Evolutionary conservation across 331 rosid genomes (phyloP).

Genomic region (Malus hybrid): DNA sequence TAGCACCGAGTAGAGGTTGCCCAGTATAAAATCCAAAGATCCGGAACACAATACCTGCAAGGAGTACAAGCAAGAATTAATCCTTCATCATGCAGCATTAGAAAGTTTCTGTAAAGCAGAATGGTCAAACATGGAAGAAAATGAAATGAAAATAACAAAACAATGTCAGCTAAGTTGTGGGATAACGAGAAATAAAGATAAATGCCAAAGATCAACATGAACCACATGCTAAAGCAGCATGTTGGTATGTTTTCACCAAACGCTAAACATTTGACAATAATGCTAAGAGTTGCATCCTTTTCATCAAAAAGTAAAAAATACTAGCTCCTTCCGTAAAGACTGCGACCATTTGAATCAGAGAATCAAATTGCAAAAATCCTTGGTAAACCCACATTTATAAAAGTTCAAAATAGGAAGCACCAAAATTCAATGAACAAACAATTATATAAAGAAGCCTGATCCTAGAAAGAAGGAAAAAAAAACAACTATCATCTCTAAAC

Average conservation of each 20-base stretch:
- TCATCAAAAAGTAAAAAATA: background rate
- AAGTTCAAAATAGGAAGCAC: background rate
- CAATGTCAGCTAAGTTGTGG: too few relatives aligned
- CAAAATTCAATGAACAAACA: background rate
- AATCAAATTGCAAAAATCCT: background rate
- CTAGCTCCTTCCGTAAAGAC: background rate
- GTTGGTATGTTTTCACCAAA: background rate
- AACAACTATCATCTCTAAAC: too few relatives aligned
- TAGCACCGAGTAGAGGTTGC: conserved; percentile 94
- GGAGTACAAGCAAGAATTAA: conserved; percentile 9
- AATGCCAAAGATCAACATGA: too few relatives aligned
- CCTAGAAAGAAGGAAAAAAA: too few relatives aligned
- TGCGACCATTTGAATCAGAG: background rate
- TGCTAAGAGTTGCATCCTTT: background rate
- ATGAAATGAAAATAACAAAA: too few relatives aligned
- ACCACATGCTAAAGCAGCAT: background rate
- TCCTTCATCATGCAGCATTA: background rate
- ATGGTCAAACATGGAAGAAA: too few relatives aligned
- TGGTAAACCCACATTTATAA: background rate
- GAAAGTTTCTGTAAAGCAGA: too few relatives aligned
- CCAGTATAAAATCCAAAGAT: conserved; percentile 88
- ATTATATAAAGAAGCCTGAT: background rate
- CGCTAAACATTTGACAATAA: background rate
- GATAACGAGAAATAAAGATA: too few relatives aligned
- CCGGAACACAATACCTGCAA: conserved; percentile 83